These are phyloP conservation scores for Moringa oleifera DNA, from an alignment of 345 rosid species.

Conservation along the genomic window DNA sequence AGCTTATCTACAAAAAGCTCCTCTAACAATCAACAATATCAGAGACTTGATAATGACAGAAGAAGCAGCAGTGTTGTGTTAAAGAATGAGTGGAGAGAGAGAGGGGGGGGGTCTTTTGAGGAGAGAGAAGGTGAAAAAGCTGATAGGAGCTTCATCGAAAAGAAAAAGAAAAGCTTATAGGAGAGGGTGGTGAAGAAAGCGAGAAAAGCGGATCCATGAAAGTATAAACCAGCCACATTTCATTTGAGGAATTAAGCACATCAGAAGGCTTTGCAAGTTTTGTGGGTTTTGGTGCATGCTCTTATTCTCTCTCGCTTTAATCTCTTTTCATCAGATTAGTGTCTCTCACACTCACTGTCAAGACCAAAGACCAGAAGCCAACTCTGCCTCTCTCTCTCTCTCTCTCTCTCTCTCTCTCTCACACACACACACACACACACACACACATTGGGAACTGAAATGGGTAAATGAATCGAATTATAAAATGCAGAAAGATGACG, in stretches of 20 bases:
- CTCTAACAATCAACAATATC: conserved; percentile 4
- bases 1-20: conserved; percentile 4
- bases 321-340: no score
- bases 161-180: no score
- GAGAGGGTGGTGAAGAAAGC: conserved; percentile 17
- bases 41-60: conserved; percentile 21
- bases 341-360: conserved; percentile 30
- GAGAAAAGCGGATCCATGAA: conserved; percentile 39
- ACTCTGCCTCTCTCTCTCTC: not conserved
- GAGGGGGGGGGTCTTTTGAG: not conserved
- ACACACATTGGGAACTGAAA: conserved; percentile 31
- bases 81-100: not conserved
- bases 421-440: no score
- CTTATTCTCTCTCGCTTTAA: no score
- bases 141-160: no score
- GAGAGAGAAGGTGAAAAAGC: conserved; percentile 8
- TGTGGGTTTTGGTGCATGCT: conserved; percentile 1
- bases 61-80: not conserved
- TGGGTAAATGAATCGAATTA: not conserved
- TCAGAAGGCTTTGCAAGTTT: not conserved
- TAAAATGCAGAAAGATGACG: conserved; percentile 28
- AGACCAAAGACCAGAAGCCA: conserved; percentile 15
- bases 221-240: conserved; percentile 10
- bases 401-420: not conserved
- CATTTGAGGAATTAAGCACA: conserved; percentile 12